Evolutionary conservation across 2,329 filamentous ascomycete species (phyloP), one percentile per base, ranked within the genome.

Genomic region (Cladophialophora yegresii): DNA sequence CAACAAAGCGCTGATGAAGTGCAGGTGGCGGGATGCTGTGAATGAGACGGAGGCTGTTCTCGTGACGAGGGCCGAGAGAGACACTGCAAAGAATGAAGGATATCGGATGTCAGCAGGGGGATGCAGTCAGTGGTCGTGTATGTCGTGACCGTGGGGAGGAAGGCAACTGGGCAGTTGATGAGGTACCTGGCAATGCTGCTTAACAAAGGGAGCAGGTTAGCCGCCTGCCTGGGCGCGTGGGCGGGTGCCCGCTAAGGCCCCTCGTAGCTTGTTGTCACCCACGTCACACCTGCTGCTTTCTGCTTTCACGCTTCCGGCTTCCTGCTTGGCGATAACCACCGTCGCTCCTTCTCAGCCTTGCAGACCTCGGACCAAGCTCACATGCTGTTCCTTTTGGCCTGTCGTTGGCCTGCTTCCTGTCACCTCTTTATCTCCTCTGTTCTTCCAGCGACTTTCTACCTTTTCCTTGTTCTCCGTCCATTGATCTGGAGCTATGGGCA

Each of bases 91-190:
- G 54, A 54, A 64, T 62, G 56, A 62, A 67, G 62, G 45, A 61
- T 61, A 65, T 57, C 47, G 40, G 60, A 53, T 58, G 66, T 67
- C 66, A 65, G 66, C 66, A 63, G 66, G 60, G 54, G 57, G 58
- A 43, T 57, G 28, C 54, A 51, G 4, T 54, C 10, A 28, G 36
- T 40, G 43, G 53, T 54, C 53, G 57, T 54, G 60, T 30, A 26
- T 59, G 57, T 43, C 33, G 57, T 59, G 47, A 30, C 45, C 57
- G 57, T 59, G 57, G 57, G 57, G 57, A 50, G 47, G 36, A 36
- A 32, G 47, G 45, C 43, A 50, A 16, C 36, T n/a, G 13, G 36
- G 47, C 30, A 59, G 47, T 3, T 59, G 55, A 58, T 51, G 57
- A 49, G 45, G 57, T 53, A 50, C 28, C 45, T 49, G 36, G n/a